phyloP scores from a whole-genome alignment of 129 eudicot species.

The Centaurea solstitialis region DNA sequence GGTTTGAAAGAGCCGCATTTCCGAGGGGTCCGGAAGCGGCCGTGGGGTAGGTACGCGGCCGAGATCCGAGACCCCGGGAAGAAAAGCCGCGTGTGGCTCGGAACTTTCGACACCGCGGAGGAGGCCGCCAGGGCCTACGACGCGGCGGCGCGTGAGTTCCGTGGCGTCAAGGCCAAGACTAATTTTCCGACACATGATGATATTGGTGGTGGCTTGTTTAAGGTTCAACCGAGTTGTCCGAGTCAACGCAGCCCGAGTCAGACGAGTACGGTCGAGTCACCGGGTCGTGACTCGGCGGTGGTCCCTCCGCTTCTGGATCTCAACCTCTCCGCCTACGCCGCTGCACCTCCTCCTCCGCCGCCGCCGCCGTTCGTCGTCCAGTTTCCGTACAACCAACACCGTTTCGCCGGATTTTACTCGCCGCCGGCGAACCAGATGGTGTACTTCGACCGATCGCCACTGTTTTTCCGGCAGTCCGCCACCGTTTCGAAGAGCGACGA shows the following conservation, averaged over 20 bases:
- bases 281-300: conserved; percentile 32
- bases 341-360: background rate
- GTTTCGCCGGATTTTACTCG: conserved; percentile 21
- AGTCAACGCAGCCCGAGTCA: conserved; percentile 57
- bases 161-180: conserved; percentile 56
- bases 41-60: conserved; percentile 73
- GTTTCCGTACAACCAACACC: conserved; percentile 21
- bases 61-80: conserved; percentile 49
- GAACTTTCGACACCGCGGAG: conserved; percentile 63
- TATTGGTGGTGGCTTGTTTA: conserved; percentile 4
- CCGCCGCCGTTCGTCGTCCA: conserved; percentile 23
- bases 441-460: conserved; percentile 21
- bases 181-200: conserved; percentile 40
- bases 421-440: conserved; percentile 36
- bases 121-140: conserved; percentile 64
- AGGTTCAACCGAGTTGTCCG: background rate
- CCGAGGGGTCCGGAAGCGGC: conserved; percentile 76
- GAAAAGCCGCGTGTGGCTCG: conserved; percentile 44
- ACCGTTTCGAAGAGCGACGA: conserved; percentile 50
- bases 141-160: conserved; percentile 54
- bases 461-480: conserved; percentile 23
- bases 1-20: conserved; percentile 42
- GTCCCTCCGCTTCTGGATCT: conserved; percentile 37
- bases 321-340: conserved; percentile 32
- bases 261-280: conserved; percentile 54